phyloP scores from a whole-genome alignment of 2,329 filamentous ascomycete species.

The Neurospora sp. region DNA sequence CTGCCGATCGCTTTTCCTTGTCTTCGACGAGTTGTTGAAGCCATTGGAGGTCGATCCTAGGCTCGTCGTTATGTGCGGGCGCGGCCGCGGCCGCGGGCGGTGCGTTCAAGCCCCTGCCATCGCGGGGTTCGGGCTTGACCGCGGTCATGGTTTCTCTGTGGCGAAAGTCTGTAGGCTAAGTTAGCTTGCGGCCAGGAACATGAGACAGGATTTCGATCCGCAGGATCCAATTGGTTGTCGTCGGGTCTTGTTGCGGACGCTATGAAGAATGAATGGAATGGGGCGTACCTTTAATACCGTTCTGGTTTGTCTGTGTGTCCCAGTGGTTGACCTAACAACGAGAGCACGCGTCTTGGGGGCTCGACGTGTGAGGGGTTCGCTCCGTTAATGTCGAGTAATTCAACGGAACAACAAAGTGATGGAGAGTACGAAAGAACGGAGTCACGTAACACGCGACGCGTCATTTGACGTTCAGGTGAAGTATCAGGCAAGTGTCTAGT shows the following conservation, averaged over 20 bases:
- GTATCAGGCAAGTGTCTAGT: background rate
- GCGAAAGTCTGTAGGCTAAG: background rate
- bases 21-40: constrained; percentile 6
- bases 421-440: background rate
- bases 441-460: background rate
- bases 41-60: background rate
- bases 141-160: constrained; percentile 1
- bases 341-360: background rate
- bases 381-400: background rate
- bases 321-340: background rate
- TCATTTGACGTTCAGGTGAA: background rate
- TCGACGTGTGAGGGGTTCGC: background rate
- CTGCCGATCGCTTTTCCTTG: background rate
- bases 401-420: background rate
- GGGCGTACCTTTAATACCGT: background rate
- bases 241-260: background rate
- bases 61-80: background rate
- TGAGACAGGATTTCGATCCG: background rate
- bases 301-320: background rate
- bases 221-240: background rate
- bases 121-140: constrained; percentile 5
- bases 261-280: background rate
- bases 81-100: background rate
- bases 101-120: background rate
- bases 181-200: background rate